These are phyloP conservation scores for Raphanus sativus DNA, from an alignment of 345 rosid species.

Conservation along the genomic window DNA sequence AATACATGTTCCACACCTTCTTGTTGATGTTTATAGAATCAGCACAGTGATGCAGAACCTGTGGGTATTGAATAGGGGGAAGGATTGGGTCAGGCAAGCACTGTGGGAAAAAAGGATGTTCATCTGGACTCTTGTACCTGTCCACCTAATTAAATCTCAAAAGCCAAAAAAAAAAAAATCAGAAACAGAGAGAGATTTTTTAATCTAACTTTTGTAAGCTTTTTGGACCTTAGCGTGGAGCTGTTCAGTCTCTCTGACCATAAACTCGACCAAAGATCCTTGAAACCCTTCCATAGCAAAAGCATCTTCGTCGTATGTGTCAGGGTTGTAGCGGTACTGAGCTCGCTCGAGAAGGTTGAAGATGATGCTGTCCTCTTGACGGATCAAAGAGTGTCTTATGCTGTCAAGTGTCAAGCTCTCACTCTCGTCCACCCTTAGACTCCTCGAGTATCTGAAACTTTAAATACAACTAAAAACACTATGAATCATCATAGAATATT, in stretches of 20 bases:
- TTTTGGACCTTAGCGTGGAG: slow-evolving; percentile 65
- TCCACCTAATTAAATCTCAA: slow-evolving; percentile 49
- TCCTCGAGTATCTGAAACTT: slow-evolving; percentile 33
- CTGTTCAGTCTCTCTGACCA: slow-evolving; percentile 66
- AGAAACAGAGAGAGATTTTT: not conserved
- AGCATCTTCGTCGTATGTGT: slow-evolving; percentile 55
- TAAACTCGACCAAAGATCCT: slow-evolving; percentile 62
- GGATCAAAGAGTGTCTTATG: slow-evolving; percentile 55
- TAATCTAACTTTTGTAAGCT: too few relatives aligned
- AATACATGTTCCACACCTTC: slow-evolving; percentile 68
- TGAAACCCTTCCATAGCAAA: slow-evolving; percentile 59
- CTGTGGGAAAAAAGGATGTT: slow-evolving; percentile 67
- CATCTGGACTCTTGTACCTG: slow-evolving; percentile 71
- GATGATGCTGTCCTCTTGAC: slow-evolving; percentile 72
- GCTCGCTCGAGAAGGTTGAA: slow-evolving; percentile 64
- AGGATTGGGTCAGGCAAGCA: slow-evolving; percentile 55
- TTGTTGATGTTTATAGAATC: slow-evolving; percentile 60
- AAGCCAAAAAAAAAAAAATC: not conserved
- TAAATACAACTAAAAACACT: too few relatives aligned
- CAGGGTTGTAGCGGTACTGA: slow-evolving; percentile 59
- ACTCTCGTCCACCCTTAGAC: slow-evolving; percentile 54
- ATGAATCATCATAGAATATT: not conserved
- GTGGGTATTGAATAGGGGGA: slow-evolving; percentile 62
- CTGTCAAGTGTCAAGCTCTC: slow-evolving; percentile 59
- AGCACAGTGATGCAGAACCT: slow-evolving; percentile 61